phyloP scores from a whole-genome alignment of 2,329 filamentous ascomycete genomes.

The Tympanopsis confertula region DNA sequence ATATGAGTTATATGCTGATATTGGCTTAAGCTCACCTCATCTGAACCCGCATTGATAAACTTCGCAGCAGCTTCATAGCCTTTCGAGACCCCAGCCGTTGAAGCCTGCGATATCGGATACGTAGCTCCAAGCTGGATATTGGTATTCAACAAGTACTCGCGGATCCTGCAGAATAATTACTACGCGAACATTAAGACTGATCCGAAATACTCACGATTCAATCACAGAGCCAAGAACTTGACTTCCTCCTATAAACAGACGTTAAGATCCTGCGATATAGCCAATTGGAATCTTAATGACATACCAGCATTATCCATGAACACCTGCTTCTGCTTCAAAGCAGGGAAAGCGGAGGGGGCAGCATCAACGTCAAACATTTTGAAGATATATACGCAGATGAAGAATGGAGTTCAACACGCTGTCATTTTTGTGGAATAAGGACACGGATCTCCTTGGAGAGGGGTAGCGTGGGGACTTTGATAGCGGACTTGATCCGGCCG shows the following conservation, averaged over 20 bases:
- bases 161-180: constrained; percentile 34
- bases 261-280: no score
- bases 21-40: constrained; percentile 46
- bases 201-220: constrained; percentile 37
- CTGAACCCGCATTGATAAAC: constrained; percentile 56
- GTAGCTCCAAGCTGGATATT: constrained; percentile 70
- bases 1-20: constrained; percentile 2
- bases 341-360: constrained; percentile 54
- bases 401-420: no score
- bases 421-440: no score
- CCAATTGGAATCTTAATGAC: no score
- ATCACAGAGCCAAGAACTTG: constrained; percentile 58
- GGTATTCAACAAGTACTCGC: constrained; percentile 50
- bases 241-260: constrained; percentile 34
- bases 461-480: no score
- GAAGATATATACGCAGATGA: constrained; percentile 6
- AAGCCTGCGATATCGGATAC: constrained; percentile 47
- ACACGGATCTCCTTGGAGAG: no score
- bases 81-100: constrained; percentile 44
- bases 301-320: constrained; percentile 66
- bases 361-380: constrained; percentile 38
- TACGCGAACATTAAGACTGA: constrained; percentile 2
- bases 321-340: constrained; percentile 53
- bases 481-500: no score
- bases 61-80: constrained; percentile 55